Conservation (phyloP, 2,329 filamentous ascomycete genomes). For the Pestalotiopsis sp. region DNA sequence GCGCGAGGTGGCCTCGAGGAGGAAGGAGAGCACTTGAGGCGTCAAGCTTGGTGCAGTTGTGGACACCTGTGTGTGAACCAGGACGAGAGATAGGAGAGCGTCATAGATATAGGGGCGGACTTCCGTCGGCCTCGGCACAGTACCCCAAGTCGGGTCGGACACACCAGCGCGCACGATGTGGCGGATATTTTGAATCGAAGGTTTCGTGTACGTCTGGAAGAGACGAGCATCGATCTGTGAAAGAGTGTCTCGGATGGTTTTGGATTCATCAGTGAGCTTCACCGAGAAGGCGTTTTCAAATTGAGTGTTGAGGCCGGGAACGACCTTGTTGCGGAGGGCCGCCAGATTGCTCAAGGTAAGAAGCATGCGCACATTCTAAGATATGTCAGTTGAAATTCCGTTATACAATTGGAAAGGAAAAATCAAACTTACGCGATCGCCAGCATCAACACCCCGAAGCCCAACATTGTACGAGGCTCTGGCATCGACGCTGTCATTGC, state of each 20-base stretch:
- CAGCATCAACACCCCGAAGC: constrained; percentile 54
- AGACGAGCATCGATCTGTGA: constrained; percentile 87
- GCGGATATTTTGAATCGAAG: constrained; percentile 69
- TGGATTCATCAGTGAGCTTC: constrained; percentile 90
- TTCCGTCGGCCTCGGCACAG: constrained; percentile 70
- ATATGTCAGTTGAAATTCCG: not conserved
- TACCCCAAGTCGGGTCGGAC: constrained; percentile 67
- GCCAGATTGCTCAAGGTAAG: constrained; percentile 92
- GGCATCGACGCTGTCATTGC: constrained; percentile 33
- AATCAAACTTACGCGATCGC: constrained; percentile 54
- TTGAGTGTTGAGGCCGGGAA: constrained; percentile 85
- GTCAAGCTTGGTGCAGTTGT: constrained; percentile 79
- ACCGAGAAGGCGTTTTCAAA: constrained; percentile 95
- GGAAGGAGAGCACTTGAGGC: constrained; percentile 78
- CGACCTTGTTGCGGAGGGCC: constrained; percentile 76
- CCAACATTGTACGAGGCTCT: constrained; percentile 41
- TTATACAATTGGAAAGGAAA: not conserved
- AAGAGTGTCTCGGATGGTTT: constrained; percentile 88
- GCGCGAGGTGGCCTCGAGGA: constrained; percentile 79
- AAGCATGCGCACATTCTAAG: constrained; percentile 86
- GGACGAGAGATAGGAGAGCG: constrained; percentile 80
- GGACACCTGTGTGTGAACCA: constrained; percentile 88
- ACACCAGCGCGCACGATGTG: constrained; percentile 76
- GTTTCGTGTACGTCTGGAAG: constrained; percentile 89
- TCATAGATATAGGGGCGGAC: constrained; percentile 91